phyloP scores from a whole-genome alignment of 345 rosid species.

The Populus pruinosa region DNA sequence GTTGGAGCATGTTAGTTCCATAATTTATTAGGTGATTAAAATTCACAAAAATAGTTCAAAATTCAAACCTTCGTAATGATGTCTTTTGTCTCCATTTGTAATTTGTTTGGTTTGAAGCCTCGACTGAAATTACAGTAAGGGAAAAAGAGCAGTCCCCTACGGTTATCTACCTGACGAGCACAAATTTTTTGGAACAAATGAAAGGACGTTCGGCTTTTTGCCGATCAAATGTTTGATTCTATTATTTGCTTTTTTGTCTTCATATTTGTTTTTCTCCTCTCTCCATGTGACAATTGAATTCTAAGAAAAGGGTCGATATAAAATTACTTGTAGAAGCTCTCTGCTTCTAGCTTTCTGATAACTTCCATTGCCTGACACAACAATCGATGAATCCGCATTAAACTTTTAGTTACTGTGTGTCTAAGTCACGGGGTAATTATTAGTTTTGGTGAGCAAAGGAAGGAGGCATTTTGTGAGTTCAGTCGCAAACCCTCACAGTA shows the following conservation, averaged over 20 bases:
- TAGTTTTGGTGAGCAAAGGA: background rate
- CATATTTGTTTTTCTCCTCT: background rate
- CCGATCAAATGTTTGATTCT: background rate
- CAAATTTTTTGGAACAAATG: background rate
- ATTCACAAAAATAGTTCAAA: slow-evolving; percentile 12
- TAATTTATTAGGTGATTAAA: background rate
- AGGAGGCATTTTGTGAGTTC: background rate
- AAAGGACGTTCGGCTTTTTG: background rate
- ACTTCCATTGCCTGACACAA: background rate
- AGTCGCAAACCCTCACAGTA: too few relatives aligned
- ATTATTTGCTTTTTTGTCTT: background rate
- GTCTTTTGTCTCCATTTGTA: slow-evolving; percentile 65
- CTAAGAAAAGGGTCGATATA: background rate
- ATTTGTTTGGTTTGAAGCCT: slow-evolving; percentile 93
- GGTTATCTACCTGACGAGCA: background rate
- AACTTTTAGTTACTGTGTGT: background rate
- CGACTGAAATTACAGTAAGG: slow-evolving; percentile 38
- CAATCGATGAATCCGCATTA: background rate
- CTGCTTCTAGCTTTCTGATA: background rate
- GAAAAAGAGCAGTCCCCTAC: background rate
- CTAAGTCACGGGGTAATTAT: background rate
- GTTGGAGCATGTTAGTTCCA: background rate
- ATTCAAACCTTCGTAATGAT: slow-evolving; percentile 75
- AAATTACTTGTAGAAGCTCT: background rate
- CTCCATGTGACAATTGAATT: background rate